These are phyloP conservation scores for Neurospora sp. DNA, from an alignment of 495 filamentous ascomycete species.

Conservation along the genomic window DNA sequence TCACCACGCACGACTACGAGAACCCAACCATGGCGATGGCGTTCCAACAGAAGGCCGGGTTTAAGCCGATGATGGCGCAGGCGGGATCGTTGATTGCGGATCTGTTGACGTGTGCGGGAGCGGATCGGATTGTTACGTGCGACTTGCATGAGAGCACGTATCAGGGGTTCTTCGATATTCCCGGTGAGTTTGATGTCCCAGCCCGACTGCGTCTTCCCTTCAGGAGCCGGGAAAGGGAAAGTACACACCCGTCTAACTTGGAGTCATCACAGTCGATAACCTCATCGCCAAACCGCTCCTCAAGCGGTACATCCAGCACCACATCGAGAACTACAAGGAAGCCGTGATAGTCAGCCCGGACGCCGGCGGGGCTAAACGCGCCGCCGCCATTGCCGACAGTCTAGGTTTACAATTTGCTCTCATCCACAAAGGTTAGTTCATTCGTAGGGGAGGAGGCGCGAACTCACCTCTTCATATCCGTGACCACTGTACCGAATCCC, in stretches of 20 bases:
- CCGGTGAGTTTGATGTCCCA: constrained; percentile 16
- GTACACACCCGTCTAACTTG: neutral
- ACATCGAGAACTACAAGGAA: constrained; percentile 77
- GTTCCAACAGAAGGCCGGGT: constrained; percentile 81
- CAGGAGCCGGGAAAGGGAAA: neutral
- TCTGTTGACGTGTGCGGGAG: constrained; percentile 87
- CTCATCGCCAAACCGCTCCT: constrained; percentile 81
- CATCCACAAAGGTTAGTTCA: constrained; percentile 77
- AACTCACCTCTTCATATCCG: neutral
- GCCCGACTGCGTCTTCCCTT: neutral
- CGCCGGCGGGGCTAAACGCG: constrained; percentile 91
- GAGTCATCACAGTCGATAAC: constrained; percentile 58
- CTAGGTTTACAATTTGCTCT: constrained; percentile 89
- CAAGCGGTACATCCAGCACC: constrained; percentile 79
- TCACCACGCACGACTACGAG: constrained; percentile 49
- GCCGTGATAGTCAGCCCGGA: constrained; percentile 93
- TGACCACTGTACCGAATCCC: neutral
- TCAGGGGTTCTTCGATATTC: constrained; percentile 97
- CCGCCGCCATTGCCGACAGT: constrained; percentile 91
- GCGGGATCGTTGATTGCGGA: constrained; percentile 93
- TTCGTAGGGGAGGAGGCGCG: neutral
- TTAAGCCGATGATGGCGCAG: constrained; percentile 97
- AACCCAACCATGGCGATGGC: constrained; percentile 42
- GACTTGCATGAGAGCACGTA: constrained; percentile 6
- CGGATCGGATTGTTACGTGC: constrained; percentile 53